Evolutionary conservation across 2,329 filamentous ascomycete genomes (phyloP).

Genomic region (Aspergillus costaricaensis): DNA sequence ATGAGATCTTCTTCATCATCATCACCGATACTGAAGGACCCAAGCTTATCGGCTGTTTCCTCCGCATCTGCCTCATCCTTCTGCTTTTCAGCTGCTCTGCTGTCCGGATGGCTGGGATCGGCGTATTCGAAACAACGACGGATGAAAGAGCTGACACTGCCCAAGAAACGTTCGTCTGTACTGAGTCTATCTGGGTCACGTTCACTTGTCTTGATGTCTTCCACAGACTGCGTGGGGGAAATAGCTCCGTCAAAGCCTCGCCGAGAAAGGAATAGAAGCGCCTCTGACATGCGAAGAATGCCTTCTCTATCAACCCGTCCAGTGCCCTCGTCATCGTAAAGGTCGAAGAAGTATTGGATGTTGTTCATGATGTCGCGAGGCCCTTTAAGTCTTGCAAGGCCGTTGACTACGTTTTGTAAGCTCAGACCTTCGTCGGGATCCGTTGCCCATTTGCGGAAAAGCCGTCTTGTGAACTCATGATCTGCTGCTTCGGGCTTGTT

Average conservation of each 20-base stretch:
- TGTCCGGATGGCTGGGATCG: slow-evolving; percentile 78
- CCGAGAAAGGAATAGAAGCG: slow-evolving; percentile 85
- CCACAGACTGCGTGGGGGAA: slow-evolving; percentile 63
- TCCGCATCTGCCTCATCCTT: slow-evolving; percentile 27
- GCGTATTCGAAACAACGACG: slow-evolving; percentile 97
- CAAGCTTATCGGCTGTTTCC: slow-evolving; percentile 44
- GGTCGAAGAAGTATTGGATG: slow-evolving; percentile 96
- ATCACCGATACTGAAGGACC: slow-evolving; percentile 74
- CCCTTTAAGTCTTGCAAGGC: slow-evolving; percentile 87
- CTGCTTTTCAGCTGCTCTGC: slow-evolving; percentile 38
- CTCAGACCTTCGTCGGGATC: slow-evolving; percentile 76
- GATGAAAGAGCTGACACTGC: slow-evolving; percentile 93
- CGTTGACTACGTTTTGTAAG: slow-evolving; percentile 87
- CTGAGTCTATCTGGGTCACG: slow-evolving; percentile 52
- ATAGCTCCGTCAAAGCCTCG: slow-evolving; percentile 78
- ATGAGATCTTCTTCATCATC: slow-evolving; percentile 59
- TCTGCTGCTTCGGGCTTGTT: slow-evolving; percentile 71
- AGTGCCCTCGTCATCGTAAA: slow-evolving; percentile 91
- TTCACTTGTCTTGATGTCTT: slow-evolving; percentile 51
- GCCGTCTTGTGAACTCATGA: slow-evolving; percentile 86
- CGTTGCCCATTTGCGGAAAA: slow-evolving; percentile 87
- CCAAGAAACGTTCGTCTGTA: slow-evolving; percentile 84
- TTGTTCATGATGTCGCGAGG: slow-evolving; percentile 95
- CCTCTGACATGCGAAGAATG: slow-evolving; percentile 91
- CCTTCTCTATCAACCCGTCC: slow-evolving; percentile 93